Evolutionary conservation across 306 rosid genomes (phyloP), one percentile per base, ranked within the genome.

Genomic region (Cicer cuneatum): DNA sequence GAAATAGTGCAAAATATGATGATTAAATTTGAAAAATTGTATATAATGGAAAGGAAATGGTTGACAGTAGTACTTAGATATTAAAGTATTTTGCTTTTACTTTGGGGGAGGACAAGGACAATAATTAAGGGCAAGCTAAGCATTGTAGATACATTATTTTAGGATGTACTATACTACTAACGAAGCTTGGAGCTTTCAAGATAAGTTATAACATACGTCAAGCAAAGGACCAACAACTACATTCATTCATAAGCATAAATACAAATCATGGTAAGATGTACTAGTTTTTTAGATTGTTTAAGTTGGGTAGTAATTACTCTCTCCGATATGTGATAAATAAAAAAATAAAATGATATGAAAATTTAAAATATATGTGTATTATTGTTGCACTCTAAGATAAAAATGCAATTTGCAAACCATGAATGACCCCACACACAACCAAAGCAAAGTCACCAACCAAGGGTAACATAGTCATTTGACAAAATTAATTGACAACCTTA

Each of bases 161-260:
- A 35, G 73, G 53, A 11, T 18, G 33, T 53, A 58, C 15, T 29
- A 47, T 80, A 69, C 74, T 76, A 39, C 37, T 45, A 77, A 75
- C 62, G 11, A 72, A 51, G 66, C 80, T 60, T 45, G 24, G 73
- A 77, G 54, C 80, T 73, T 63, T 72, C 69, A 72, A 69, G 79
- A 68, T 79, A 78, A 85, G 78, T 81, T 29, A 81, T 35, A 59
- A 76, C 61, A 47, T 38, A 52, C 66, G 81, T 52, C 15, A 89
- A 82, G 85, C 83, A 86, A 87, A 54, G 78, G 16, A 71, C 81
- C 79, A 74, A 81, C 83, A 62, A 81, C 82, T 78, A 24, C 66
- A 68, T 35, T 56, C 6, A 83, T 58, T 63, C 14, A 81, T 63
- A 46, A 66, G 73, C 69, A 72, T 39, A 56, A 54, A 45, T 6